A percentile compares a stretch with the other conserved stretches of the same genome.
phyloP scores from a whole-genome alignment of 179 eudicot species.

The Actinidia chinensis region DNA sequence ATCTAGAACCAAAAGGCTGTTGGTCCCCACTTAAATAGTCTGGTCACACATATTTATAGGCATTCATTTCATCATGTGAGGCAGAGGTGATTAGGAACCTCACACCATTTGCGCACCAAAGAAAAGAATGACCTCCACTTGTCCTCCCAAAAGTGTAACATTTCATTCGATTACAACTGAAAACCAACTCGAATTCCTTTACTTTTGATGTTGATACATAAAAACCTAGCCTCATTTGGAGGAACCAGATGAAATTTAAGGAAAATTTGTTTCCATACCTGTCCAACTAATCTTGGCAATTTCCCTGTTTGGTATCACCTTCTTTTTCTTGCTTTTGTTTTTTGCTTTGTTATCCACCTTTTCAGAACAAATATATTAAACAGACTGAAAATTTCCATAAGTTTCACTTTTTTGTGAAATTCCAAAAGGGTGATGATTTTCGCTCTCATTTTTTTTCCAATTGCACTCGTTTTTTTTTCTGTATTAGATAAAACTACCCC shows the following conservation, averaged over 20 bases:
- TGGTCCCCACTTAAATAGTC: not conserved
- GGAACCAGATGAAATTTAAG: not conserved
- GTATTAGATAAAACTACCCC: too few species aligned
- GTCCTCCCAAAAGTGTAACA: not conserved
- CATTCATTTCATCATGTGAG: not conserved
- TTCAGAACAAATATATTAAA: too few species aligned
- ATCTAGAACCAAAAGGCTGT: constrained; percentile 9
- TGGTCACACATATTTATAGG: too few species aligned
- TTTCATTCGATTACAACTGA: constrained; percentile 1
- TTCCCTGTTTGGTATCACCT: too few species aligned
- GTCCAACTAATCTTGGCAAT: too few species aligned
- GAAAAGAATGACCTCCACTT: not conserved
- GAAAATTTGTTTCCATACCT: not conserved
- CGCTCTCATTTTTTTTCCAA: too few species aligned
- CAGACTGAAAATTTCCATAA: too few species aligned
- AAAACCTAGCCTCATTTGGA: not conserved
- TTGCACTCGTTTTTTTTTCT: too few species aligned
- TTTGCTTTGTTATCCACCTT: too few species aligned
- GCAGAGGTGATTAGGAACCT: not conserved
- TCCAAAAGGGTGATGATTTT: too few species aligned
- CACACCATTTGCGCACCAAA: not conserved
- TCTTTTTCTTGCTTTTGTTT: too few species aligned
- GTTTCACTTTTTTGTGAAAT: too few species aligned
- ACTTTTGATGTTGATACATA: not conserved
- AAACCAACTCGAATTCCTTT: not conserved